These are phyloP conservation scores for Taiwanofungus camphoratus DNA, from an alignment of 1,284 basidiomycete genomes.

Conservation along the genomic window DNA sequence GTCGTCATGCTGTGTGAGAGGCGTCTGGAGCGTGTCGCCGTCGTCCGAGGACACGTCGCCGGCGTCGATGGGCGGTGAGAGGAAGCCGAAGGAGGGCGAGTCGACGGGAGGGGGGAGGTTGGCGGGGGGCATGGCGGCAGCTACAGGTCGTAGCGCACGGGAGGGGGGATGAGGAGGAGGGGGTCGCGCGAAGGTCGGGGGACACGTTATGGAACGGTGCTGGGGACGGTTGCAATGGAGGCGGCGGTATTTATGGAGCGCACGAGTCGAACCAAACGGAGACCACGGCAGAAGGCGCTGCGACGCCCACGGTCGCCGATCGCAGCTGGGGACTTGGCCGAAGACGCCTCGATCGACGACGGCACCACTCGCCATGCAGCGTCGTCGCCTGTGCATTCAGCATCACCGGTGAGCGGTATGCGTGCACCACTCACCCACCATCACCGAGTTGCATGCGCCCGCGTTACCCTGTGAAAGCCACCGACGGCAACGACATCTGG, in stretches of 20 bases:
- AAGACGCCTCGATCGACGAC: conserved; percentile 43
- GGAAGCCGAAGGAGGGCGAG: conserved; percentile 26
- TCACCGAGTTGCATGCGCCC: too few species aligned
- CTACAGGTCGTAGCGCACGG: conserved; percentile 2
- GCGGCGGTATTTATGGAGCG: conserved; percentile 18
- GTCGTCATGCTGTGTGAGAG: conserved; percentile 29
- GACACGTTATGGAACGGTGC: conserved; percentile 2
- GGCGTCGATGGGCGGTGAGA: conserved; percentile 31
- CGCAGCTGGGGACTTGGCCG: conserved; percentile 1
- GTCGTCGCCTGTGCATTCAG: too few species aligned
- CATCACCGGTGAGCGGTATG: not conserved
- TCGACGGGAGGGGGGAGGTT: conserved; percentile 15
- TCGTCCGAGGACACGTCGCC: conserved; percentile 36
- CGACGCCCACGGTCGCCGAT: too few species aligned
- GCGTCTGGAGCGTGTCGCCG: conserved; percentile 32
- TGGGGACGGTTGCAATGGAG: conserved; percentile 11
- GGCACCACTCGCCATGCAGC: conserved; percentile 53
- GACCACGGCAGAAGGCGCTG: too few species aligned
- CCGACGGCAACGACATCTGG: too few species aligned
- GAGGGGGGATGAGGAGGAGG: conserved; percentile 10
- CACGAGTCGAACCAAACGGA: too few species aligned
- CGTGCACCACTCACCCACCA: too few species aligned
- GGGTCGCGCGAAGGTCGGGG: conserved; percentile 4
- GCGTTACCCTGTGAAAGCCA: too few species aligned
- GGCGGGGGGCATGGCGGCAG: conserved; percentile 15